Base-by-base conservation (phyloP, 345 rosid genomes). In the Moringa oleifera region DNA sequence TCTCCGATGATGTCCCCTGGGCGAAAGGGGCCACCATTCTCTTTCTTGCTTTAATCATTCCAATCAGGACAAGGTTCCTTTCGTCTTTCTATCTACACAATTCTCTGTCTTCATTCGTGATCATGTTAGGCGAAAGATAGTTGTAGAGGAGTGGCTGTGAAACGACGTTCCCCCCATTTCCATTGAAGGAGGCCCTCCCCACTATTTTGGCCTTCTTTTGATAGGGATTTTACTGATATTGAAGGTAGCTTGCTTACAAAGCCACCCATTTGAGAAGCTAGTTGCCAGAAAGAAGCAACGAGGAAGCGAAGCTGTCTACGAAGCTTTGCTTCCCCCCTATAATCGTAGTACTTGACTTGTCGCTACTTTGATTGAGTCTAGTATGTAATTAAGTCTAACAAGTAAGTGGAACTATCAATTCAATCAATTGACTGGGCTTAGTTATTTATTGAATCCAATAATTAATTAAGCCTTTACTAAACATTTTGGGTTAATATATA, bases 151-250 rank as follows among this genome's bases (percentile, higher is more conserved):
- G 25, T 7, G 46, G 45, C 47, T 62, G 45, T 61, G 58, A 63
- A 53, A 63, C 31, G 51, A 13, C 51, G 31, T 52, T 63, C 53
- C 58, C 36, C 58, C 67, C 67, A 51, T 1, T 61, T 50, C 45
- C 51, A n/a, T n/a, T n/a, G n/a, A n/a, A n/a, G n/a, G n/a, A n/a
- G n/a, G n/a, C n/a, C 36, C 46, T 62, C 15, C 57, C 46, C 56
- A 62, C 65, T 47, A 62, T 49, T 62, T 16, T n/a, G 56, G 20
- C 57, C 57, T 62, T n/a, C n/a, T n/a, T n/a, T n/a, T n/a, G n/a
- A n/a, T n/a, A n/a, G n/a, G n/a, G 51, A 50, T 61, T 61, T 61
- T 2, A 49, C 55, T 23, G 46, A 61, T 49, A 18, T 37, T 50
- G 22, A 61, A 50, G 45, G 64, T 61, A 61, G 18, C 64, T 61